Evolutionary conservation across 768 basidiomycete genomes (phyloP).

Genomic region (Lentinula sp.): DNA sequence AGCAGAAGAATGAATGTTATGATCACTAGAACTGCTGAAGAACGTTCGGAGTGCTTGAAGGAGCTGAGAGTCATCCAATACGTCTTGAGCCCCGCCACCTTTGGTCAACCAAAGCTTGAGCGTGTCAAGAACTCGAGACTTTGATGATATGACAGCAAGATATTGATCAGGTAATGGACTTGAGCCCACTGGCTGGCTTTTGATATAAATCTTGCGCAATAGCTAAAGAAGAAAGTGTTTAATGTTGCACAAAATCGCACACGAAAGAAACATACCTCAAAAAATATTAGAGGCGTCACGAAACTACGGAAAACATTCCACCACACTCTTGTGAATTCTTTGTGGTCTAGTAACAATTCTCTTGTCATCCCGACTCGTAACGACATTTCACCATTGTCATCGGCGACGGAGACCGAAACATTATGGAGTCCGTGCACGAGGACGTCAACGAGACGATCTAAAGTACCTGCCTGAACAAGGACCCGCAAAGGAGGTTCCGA

Average conservation of each 20-base stretch:
- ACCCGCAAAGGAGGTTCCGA: constrained; percentile 71
- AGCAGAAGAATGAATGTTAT: constrained; percentile 36
- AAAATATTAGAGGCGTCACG: constrained; percentile 74
- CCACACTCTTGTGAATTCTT: constrained; percentile 73
- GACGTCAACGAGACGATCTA: constrained; percentile 67
- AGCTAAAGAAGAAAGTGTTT: constrained; percentile 35
- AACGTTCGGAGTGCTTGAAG: constrained; percentile 54
- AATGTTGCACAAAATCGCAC: not conserved
- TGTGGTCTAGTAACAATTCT: constrained; percentile 64
- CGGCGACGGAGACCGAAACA: constrained; percentile 74
- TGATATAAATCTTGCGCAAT: constrained; percentile 67
- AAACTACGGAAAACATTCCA: constrained; percentile 83
- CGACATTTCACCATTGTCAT: constrained; percentile 84
- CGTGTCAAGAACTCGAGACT: constrained; percentile 59
- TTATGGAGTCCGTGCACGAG: constrained; percentile 73
- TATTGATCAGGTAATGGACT: constrained; percentile 39
- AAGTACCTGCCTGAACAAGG: constrained; percentile 70
- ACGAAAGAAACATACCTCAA: constrained; percentile 53
- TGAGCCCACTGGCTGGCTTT: constrained; percentile 37
- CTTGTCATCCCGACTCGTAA: constrained; percentile 68
- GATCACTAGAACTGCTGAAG: constrained; percentile 49
- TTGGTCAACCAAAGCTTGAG: constrained; percentile 66
- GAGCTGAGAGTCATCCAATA: constrained; percentile 65
- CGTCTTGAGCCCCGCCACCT: constrained; percentile 76
- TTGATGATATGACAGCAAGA: constrained; percentile 40